Conservation (phyloP, 129 eudicot genomes). For the Dittrichia graveolens region DNA sequence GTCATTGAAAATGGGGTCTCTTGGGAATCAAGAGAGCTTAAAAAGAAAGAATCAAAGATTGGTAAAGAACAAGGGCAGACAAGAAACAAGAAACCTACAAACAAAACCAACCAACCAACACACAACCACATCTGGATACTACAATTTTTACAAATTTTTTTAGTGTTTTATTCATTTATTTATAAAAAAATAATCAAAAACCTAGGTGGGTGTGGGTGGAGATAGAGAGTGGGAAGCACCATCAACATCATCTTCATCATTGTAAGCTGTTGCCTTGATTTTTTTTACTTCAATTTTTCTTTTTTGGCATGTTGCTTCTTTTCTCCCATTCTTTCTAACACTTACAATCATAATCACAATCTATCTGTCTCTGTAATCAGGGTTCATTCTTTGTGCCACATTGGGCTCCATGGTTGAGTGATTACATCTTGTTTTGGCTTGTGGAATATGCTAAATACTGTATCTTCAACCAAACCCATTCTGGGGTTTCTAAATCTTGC, state of each 20-base stretch:
- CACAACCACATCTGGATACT: constrained; percentile 44
- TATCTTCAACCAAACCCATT: constrained; percentile 29
- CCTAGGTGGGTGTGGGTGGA: constrained; percentile 43
- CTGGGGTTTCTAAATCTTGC: constrained; percentile 33
- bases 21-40: constrained; percentile 35
- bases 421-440: constrained; percentile 25
- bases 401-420: constrained; percentile 39
- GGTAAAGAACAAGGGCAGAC: constrained; percentile 28
- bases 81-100: constrained; percentile 40
- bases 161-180: constrained; percentile 5
- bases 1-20: constrained; percentile 33
- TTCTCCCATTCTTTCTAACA: constrained; percentile 17
- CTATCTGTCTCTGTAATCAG: constrained; percentile 34
- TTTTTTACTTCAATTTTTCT: constrained; percentile 19
- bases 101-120: constrained; percentile 37
- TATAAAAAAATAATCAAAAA: constrained; percentile 21
- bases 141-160: constrained; percentile 22
- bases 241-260: constrained; percentile 49
- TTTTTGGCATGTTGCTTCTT: constrained; percentile 38
- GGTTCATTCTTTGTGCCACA: constrained; percentile 32
- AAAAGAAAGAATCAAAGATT: constrained; percentile 37
- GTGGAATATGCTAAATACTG: constrained; percentile 32
- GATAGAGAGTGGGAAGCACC: constrained; percentile 48
- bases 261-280: constrained; percentile 33
- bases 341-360: constrained; percentile 32